These are phyloP conservation scores for Cyclotella baltica DNA, from an alignment of 108 stramenopile species.

Conservation along the genomic window DNA sequence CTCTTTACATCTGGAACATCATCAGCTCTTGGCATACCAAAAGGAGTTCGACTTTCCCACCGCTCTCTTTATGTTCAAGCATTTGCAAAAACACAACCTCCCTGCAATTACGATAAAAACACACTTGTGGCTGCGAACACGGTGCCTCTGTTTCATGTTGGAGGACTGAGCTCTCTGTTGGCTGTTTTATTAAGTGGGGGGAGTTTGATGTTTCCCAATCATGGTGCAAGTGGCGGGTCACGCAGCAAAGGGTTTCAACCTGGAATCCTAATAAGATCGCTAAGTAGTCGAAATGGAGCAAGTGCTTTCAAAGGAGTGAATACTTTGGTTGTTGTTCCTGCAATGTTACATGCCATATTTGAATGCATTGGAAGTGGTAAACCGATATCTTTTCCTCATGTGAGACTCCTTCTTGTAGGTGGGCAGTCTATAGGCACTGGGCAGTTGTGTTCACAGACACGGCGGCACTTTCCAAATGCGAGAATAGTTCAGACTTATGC, in stretches of 20 bases:
- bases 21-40: constrained; percentile 54
- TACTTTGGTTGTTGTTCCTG: constrained; percentile 92
- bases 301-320: constrained; percentile 50
- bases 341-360: constrained; percentile 83
- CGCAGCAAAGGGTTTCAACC: constrained; percentile 44
- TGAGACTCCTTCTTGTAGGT: constrained; percentile 85
- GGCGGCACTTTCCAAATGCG: constrained; percentile 73
- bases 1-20: constrained; percentile 89
- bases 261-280: constrained; percentile 22
- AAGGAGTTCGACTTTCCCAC: constrained; percentile 84
- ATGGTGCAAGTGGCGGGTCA: not conserved
- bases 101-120: constrained; percentile 62
- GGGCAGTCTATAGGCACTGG: constrained; percentile 76
- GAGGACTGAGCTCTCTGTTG: constrained; percentile 82
- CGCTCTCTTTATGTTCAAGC: constrained; percentile 76
- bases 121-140: constrained; percentile 80
- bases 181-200: constrained; percentile 85
- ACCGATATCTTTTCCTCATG: constrained; percentile 41
- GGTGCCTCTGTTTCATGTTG: constrained; percentile 94
- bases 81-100: constrained; percentile 62
- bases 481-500: constrained; percentile 92
- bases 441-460: constrained; percentile 36
- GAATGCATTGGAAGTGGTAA: not conserved
- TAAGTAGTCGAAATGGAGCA: constrained; percentile 10
- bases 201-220: constrained; percentile 69